Evolutionary conservation across 2,329 filamentous ascomycete genomes (phyloP).

Genomic region (Nemania sp.): DNA sequence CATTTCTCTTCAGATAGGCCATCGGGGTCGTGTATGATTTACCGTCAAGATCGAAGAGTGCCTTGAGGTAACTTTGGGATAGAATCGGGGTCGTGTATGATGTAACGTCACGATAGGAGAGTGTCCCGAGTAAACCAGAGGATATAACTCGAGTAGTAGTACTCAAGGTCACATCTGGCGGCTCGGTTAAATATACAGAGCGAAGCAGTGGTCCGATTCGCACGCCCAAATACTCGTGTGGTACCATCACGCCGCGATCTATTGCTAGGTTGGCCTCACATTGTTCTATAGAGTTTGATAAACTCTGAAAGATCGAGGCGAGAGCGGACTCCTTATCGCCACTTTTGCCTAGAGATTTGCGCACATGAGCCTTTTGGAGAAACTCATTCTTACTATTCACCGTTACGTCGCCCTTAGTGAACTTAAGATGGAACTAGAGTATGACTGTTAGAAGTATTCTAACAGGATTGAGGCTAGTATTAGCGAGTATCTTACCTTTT

Average conservation of each 20-base stretch:
- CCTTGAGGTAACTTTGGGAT: slow-evolving; percentile 39
- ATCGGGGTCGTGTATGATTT: slow-evolving; percentile 29
- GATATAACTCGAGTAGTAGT: slow-evolving; percentile 17
- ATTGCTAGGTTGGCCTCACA: slow-evolving; percentile 36
- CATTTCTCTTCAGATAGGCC: slow-evolving; percentile 40
- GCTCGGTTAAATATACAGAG: not conserved
- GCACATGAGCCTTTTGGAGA: slow-evolving; percentile 66
- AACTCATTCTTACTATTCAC: slow-evolving; percentile 85
- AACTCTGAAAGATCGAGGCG: slow-evolving; percentile 28
- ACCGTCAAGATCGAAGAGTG: slow-evolving; percentile 41
- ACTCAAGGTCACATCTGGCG: not conserved
- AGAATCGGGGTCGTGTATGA: slow-evolving; percentile 29
- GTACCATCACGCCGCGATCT: not conserved
- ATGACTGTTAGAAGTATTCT: slow-evolving; percentile 6
- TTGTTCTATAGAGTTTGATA: slow-evolving; percentile 32
- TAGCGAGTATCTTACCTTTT: slow-evolving; percentile 64
- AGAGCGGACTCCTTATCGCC: slow-evolving; percentile 17
- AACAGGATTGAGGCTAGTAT: not conserved
- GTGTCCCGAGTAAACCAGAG: slow-evolving; percentile 36
- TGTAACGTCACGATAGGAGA: slow-evolving; percentile 42
- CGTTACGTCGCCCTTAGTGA: slow-evolving; percentile 90
- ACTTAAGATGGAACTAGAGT: slow-evolving; percentile 80
- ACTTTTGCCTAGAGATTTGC: slow-evolving; percentile 21
- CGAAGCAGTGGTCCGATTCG: slow-evolving; percentile 35
- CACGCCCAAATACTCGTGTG: slow-evolving; percentile 24